phyloP scores from a whole-genome alignment of 1,139 yeast species.

The Schwanniomyces etchellsii region DNA sequence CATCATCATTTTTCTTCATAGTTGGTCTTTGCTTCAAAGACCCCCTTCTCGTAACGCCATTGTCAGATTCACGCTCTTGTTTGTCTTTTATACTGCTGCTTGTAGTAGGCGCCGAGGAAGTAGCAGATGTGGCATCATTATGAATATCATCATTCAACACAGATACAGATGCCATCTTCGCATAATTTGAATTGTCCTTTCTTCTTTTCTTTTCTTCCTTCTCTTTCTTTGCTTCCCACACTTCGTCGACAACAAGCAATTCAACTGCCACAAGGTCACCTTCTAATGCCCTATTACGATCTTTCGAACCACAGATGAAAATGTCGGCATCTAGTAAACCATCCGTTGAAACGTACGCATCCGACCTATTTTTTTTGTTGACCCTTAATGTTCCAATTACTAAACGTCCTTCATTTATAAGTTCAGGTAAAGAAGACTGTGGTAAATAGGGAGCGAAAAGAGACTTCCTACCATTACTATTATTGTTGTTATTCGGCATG shows the following conservation, averaged over 20 bases:
- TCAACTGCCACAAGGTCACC: slow-evolving; percentile 97
- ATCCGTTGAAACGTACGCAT: slow-evolving; percentile 95
- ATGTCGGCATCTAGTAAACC: slow-evolving; percentile 94
- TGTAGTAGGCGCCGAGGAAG: slow-evolving; percentile 20
- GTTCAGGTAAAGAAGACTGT: slow-evolving; percentile 84
- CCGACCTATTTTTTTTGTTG: slow-evolving; percentile 91
- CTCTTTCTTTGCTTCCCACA: slow-evolving; percentile 94
- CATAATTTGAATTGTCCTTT: slow-evolving; percentile 51
- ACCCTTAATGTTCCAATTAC: slow-evolving; percentile 93
- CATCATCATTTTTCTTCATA: slow-evolving; percentile 97
- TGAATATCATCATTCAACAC: slow-evolving; percentile 59
- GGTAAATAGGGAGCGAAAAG: slow-evolving; percentile 95
- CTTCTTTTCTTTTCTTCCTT: slow-evolving; percentile 96
- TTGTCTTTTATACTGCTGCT: slow-evolving; percentile 13
- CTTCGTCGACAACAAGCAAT: slow-evolving; percentile 90
- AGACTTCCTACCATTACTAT: slow-evolving; percentile 56
- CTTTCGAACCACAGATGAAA: slow-evolving; percentile 97
- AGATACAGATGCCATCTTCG: slow-evolving; percentile 25
- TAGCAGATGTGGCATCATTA: slow-evolving; percentile 60
- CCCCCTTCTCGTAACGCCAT: slow-evolving; percentile 71
- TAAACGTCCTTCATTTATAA: slow-evolving; percentile 82
- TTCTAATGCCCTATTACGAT: slow-evolving; percentile 93
- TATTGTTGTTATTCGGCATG: slow-evolving; percentile 20
- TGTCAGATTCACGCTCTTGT: slow-evolving; percentile 14
- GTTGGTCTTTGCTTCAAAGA: slow-evolving; percentile 94